Percentiles rank a stretch among this genome's conserved stretches.
These are phyloP conservation scores for Podospora sp. DNA, from an alignment of 495 filamentous ascomycete genomes.

Conservation along the genomic window DNA sequence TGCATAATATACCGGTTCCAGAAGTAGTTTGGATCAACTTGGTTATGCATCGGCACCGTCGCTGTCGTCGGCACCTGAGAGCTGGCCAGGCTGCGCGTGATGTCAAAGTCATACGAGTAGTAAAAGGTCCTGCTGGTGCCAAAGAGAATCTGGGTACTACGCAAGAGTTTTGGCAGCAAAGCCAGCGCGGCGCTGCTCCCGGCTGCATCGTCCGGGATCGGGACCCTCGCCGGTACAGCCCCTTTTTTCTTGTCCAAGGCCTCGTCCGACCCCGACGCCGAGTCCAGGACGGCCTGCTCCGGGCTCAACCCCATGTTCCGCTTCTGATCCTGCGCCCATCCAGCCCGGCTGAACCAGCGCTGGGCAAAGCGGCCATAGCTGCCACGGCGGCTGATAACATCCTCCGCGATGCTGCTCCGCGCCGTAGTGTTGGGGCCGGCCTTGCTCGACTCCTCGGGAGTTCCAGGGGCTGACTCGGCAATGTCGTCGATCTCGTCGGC, in stretches of 20 bases:
- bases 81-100: conserved; percentile 67
- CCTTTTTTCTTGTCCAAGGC: conserved; percentile 16
- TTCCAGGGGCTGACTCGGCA: conserved; percentile 17
- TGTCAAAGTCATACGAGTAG: conserved; percentile 89
- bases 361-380: conserved; percentile 85
- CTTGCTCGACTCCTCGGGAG: conserved; percentile 38
- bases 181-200: conserved; percentile 38
- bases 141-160: conserved; percentile 79
- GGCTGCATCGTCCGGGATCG: conserved; percentile 35
- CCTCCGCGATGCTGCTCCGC: conserved; percentile 69
- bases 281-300: conserved; percentile 25
- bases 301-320: conserved; percentile 60
- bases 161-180: conserved; percentile 82
- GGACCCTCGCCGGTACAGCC: conserved; percentile 24
- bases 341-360: conserved; percentile 83
- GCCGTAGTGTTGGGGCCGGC: conserved; percentile 37
- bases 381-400: conserved; percentile 77
- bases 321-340: conserved; percentile 66
- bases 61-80: conserved; percentile 39
- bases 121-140: conserved; percentile 80
- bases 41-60: conserved; percentile 64
- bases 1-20: conserved; percentile 82
- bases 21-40: conserved; percentile 82
- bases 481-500: conserved; percentile 38
- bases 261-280: conserved; percentile 12